Evolutionary conservation across 495 filamentous ascomycete species (phyloP).

Genomic region (Lasiosphaeria hispida): DNA sequence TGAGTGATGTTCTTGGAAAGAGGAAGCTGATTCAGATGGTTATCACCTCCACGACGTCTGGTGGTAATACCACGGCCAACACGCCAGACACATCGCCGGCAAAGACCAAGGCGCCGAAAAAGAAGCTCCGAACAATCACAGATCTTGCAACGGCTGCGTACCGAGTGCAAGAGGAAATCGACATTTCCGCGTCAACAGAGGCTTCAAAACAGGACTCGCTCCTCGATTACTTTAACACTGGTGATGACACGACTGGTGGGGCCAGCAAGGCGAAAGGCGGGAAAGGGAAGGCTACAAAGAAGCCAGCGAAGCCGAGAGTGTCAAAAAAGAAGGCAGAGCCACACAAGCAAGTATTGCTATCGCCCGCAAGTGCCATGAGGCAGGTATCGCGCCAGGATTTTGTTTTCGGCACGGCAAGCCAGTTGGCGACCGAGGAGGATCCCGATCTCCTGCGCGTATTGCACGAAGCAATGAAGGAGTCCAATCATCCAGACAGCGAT

Average conservation of each 20-base stretch:
- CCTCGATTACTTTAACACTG: slow-evolving; percentile 30
- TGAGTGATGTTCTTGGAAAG: slow-evolving; percentile 40
- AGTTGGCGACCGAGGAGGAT: slow-evolving; percentile 75
- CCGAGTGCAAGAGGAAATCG: slow-evolving; percentile 28
- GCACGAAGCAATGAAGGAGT: slow-evolving; percentile 67
- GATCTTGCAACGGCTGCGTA: slow-evolving; percentile 81
- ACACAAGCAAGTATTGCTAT: slow-evolving; percentile 57
- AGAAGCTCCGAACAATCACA: slow-evolving; percentile 81
- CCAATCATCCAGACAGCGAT: slow-evolving; percentile 44
- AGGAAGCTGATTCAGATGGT: slow-evolving; percentile 51
- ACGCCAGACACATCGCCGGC: slow-evolving; percentile 33
- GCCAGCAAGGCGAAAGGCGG: slow-evolving; percentile 24
- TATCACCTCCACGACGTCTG: slow-evolving; percentile 22
- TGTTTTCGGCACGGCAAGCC: slow-evolving; percentile 90
- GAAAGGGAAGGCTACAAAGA: slow-evolving; percentile 36
- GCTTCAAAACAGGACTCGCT: slow-evolving; percentile 26
- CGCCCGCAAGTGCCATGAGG: slow-evolving; percentile 68
- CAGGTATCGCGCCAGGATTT: slow-evolving; percentile 73
- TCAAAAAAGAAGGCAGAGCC: slow-evolving; percentile 45
- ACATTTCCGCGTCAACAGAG: slow-evolving; percentile 12
- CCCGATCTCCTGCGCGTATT: slow-evolving; percentile 64
- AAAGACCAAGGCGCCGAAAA: slow-evolving; percentile 59
- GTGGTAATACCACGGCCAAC: slow-evolving; percentile 13
- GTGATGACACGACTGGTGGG: not conserved
- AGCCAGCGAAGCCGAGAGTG: slow-evolving; percentile 25